Conservation (phyloP, 257 asterid species). For the Craterostigma plantagineum region DNA sequence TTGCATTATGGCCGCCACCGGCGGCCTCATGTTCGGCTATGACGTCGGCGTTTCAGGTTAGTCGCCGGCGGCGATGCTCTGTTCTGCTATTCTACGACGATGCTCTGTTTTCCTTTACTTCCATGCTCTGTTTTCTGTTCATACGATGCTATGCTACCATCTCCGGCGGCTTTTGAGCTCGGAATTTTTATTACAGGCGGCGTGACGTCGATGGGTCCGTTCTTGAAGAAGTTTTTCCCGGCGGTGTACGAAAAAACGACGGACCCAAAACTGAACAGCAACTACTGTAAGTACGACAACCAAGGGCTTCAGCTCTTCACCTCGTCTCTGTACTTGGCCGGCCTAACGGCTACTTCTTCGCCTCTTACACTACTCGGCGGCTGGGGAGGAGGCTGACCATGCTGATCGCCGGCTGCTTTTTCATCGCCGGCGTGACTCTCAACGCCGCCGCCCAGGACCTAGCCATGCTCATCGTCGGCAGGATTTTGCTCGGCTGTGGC, state of each 20-base stretch:
- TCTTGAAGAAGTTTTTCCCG: conserved; percentile 46
- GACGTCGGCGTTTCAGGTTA: conserved; percentile 79
- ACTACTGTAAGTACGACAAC: conserved; percentile 67
- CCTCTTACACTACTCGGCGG: conserved; percentile 30
- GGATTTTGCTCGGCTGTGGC: conserved; percentile 65
- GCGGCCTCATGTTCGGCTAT: conserved; percentile 84
- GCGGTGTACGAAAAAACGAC: conserved; percentile 36
- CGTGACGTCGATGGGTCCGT: conserved; percentile 73
- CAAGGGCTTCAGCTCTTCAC: conserved; percentile 51
- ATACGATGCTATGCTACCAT: too few species aligned
- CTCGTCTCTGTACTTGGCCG: conserved; percentile 64
- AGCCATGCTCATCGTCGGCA: conserved; percentile 49
- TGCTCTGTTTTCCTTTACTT: too few species aligned
- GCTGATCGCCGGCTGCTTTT: conserved; percentile 46
- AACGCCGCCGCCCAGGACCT: conserved; percentile 47
- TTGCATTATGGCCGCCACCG: conserved; percentile 77
- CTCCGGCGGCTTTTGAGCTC: too few species aligned
- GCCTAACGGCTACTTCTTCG: conserved; percentile 50
- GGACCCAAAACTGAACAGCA: conserved; percentile 34
- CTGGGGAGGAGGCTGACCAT: conserved; percentile 51
- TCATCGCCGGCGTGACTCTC: conserved; percentile 53
- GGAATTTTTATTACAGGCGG: too few species aligned
- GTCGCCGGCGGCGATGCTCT: too few species aligned
- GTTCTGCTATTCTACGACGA: too few species aligned
- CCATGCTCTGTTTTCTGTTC: too few species aligned